Evolutionary conservation across 352 stramenopile species (phyloP), one percentile per base, ranked within the genome.

Genomic region (Globisporangium sylvaticum): DNA sequence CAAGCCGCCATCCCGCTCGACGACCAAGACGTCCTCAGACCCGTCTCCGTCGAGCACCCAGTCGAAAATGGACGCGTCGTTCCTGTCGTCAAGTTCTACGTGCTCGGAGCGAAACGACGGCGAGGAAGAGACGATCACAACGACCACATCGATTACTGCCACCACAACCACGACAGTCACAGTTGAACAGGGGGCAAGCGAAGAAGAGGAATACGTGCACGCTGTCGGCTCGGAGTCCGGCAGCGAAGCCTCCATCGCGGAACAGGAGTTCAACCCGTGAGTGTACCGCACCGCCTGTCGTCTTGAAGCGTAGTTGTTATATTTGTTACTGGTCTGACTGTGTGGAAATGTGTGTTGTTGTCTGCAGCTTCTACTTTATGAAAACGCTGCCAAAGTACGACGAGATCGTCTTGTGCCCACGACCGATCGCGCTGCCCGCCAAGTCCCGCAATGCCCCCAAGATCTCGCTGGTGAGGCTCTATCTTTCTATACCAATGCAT

Each of bases 331-430:
- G n/a, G n/a, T n/a, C 14, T 48, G 15, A 22, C 20, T 60, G 18
- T 59, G 14, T 20, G 39, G 39, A 22, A 44, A 44, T 59, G 0
- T 39, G 3, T 24, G 15, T 48, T 6, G 29, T 6, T 65, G 48
- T 59, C 29, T 63, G n/a, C 65, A 94, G 87, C 4, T 95, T 93
- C 60, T 91, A 83, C 56, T 95, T 95, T 64, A 95, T 95, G 74
- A 95, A 95, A 67, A 91, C 83, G 10, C 68, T 95, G 27, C 87
- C 87, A 10, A 87, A 83, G 67, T 95, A 95, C 64, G 83, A 91
- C 48, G 84, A 93, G 1, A 65, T 95, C 58, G 75, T 89, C 0
- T 68, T 77, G 8, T 76, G 75, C 27, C 77, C 79, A 27, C 80
- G 84, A 2, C 71, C 75, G 2, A 70, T 82, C 55, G 88, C 80